Conservation (phyloP, 2,329 filamentous ascomycete species). For the Zymoseptoria crescenta region DNA sequence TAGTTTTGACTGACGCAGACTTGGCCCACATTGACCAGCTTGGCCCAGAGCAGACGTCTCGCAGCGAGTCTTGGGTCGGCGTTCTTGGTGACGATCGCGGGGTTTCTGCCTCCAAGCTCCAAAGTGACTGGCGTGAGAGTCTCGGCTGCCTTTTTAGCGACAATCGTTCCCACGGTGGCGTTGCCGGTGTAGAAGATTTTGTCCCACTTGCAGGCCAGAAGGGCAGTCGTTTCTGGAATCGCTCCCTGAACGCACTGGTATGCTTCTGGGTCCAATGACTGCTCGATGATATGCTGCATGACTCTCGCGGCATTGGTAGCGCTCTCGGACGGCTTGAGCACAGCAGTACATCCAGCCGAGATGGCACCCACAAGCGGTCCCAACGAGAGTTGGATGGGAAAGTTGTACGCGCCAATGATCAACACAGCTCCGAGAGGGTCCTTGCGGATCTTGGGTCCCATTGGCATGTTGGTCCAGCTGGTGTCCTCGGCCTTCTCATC, state of each 20-base stretch:
- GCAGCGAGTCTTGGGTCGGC: slow-evolving; percentile 75
- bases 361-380: slow-evolving; percentile 82
- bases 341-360: slow-evolving; percentile 78
- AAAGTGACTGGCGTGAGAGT: slow-evolving; percentile 71
- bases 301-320: slow-evolving; percentile 69
- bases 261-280: slow-evolving; percentile 65
- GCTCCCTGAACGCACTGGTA: slow-evolving; percentile 75
- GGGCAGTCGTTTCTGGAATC: slow-evolving; percentile 68
- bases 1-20: slow-evolving; percentile 93
- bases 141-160: slow-evolving; percentile 47
- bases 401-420: slow-evolving; percentile 88
- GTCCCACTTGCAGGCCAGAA: slow-evolving; percentile 88
- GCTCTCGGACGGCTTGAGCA: slow-evolving; percentile 86
- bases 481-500: slow-evolving; percentile 71
- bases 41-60: slow-evolving; percentile 78
- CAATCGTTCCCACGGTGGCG: slow-evolving; percentile 57
- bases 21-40: slow-evolving; percentile 79
- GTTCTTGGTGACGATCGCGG: slow-evolving; percentile 80
- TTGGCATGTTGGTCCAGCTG: slow-evolving; percentile 56
- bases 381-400: slow-evolving; percentile 74
- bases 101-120: slow-evolving; percentile 87
- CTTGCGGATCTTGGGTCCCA: slow-evolving; percentile 71
- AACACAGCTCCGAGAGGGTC: slow-evolving; percentile 79
- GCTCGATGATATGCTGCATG: slow-evolving; percentile 68
- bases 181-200: slow-evolving; percentile 97